Base-by-base conservation (phyloP, 148 eudicot genomes). In the Chenopodium formosanum region DNA sequence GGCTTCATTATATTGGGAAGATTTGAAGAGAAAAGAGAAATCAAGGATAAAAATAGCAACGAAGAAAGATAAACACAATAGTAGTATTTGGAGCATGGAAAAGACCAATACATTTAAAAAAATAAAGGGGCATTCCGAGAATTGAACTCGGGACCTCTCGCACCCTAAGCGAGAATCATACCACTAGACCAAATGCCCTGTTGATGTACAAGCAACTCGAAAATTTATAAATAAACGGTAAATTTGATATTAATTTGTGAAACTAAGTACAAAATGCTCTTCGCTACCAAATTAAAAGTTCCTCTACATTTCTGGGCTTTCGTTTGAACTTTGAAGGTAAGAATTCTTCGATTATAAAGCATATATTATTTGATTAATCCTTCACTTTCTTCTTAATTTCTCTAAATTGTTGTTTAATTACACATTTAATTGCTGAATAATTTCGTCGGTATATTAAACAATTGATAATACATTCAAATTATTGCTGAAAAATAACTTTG, bases 141-240 rank as follows among this genome's bases (percentile, higher is more conserved):
- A 86, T 86, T 70, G 89, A 87, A 77, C 85, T 84, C 79, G 82
- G 85, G 81, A 83, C 83, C 89, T 84, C 87, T 84, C 89, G 77
- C 93, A 87, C 93, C 93, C 89, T 87, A 87, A 89, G 90, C 91
- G 90, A 90, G 90, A 90, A 87, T 90, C 91, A 88, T 88, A 87
- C 92, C 89, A 87, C 92, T 88, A 90, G 90, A 88, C 90, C 87
- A 87, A 88, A 87, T 89, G 90, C 90, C 92, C 92, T 23, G 23
- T 23, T 23, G 23, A 23, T 23, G 23, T 23, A 23, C 23, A 23
- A 23, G 23, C 0, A 23, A 23, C 23, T 23, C 23, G 23, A 23
- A 23, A 23, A 23, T 23, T 23, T 23, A 23, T 23, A 23, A 23
- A 23, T 23, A 23, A 23, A 23, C 23, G 23, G 23, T 23, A 23